Conservation (phyloP, 1,284 basidiomycete genomes). For the Sanghuangporus weigelae region DNA sequence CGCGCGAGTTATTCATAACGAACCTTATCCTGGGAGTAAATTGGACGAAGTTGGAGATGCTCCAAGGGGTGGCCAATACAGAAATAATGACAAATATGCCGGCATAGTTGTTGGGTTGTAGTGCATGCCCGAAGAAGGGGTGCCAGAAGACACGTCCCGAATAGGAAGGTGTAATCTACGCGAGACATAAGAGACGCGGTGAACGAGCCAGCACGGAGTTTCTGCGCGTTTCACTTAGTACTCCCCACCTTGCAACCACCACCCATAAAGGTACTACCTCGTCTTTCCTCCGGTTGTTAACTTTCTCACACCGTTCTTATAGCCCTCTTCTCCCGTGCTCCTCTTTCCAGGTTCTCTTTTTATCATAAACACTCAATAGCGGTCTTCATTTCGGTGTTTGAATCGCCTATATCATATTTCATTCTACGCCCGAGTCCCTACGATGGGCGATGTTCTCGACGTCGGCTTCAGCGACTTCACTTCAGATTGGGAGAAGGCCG, state of each 20-base stretch:
- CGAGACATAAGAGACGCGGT: conserved; percentile 1
- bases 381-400: background rate
- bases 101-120: background rate
- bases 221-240: background rate
- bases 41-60: background rate
- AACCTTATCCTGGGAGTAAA: background rate
- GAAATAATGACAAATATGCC: background rate
- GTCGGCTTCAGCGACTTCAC: background rate
- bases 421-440: background rate
- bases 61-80: background rate
- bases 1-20: no score
- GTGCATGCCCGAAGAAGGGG: background rate
- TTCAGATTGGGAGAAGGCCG: conserved; percentile 6
- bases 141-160: background rate
- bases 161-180: background rate
- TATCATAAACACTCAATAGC: background rate
- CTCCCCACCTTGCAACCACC: background rate
- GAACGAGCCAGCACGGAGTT: background rate
- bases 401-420: background rate
- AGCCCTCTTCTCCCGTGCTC: background rate
- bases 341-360: background rate
- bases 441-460: conserved; percentile 1
- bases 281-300: background rate
- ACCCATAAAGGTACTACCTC: background rate
- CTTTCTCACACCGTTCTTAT: background rate